Conservation (phyloP, 345 rosid species). For the Rhodamnia argentea region DNA sequence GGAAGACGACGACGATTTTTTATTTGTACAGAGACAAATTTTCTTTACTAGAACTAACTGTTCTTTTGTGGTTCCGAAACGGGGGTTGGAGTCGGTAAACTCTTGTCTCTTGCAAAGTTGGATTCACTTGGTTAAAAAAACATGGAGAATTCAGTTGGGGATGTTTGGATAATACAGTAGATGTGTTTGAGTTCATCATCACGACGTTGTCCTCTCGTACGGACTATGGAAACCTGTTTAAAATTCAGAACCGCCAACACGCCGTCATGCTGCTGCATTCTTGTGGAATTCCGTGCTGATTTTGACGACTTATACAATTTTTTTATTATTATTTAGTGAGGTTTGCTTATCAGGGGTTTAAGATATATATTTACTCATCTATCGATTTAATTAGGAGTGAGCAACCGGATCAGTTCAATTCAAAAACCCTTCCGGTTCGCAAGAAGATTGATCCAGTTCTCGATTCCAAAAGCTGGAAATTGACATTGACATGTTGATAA, state of each 20-base stretch:
- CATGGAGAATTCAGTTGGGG: background rate
- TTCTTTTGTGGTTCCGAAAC: background rate
- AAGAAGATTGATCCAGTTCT: rapidly evolving
- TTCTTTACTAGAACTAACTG: too few species aligned
- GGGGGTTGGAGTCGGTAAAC: background rate
- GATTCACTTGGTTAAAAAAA: background rate
- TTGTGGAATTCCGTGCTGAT: background rate
- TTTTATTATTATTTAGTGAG: background rate
- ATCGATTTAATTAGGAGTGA: background rate
- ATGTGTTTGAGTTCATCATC: background rate
- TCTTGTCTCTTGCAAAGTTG: background rate
- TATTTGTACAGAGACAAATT: too few species aligned
- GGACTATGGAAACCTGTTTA: background rate
- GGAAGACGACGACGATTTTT: background rate
- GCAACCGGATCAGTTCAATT: background rate
- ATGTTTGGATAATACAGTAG: rapidly evolving
- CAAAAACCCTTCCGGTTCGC: background rate
- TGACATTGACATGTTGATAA: rapidly evolving
- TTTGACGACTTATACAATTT: background rate
- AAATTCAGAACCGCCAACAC: background rate
- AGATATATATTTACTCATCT: background rate
- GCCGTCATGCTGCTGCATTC: background rate
- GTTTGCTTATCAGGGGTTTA: background rate
- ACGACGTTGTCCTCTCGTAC: background rate
- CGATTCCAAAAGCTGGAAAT: background rate